These are phyloP conservation scores for Stephania yunnanensis DNA, from an alignment of 164 flowering plant species.

Conservation along the genomic window DNA sequence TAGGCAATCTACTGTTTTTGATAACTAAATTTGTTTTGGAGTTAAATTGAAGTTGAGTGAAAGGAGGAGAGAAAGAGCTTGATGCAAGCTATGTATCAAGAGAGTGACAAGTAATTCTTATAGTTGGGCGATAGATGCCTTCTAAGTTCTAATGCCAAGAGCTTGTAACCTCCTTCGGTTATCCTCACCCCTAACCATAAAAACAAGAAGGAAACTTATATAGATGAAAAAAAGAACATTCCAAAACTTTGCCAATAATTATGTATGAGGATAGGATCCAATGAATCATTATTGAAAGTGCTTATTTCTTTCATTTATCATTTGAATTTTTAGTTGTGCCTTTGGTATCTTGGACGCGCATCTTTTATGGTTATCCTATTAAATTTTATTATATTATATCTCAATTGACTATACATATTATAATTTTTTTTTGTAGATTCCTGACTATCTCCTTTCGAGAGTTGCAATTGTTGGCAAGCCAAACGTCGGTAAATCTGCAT, in stretches of 20 bases:
- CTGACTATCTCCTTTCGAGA: slow-evolving; percentile 82
- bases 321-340: neutral
- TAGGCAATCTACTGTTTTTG: no score
- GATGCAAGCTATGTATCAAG: neutral
- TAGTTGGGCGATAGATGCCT: neutral
- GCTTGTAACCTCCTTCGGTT: neutral
- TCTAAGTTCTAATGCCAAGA: neutral
- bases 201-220: neutral
- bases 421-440: slow-evolving; percentile 49
- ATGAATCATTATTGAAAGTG: neutral
- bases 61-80: no score
- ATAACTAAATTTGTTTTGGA: neutral
- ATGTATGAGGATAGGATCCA: neutral
- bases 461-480: slow-evolving; percentile 97
- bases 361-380: neutral
- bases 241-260: neutral
- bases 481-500: slow-evolving; percentile 98
- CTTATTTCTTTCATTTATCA: neutral
- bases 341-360: neutral
- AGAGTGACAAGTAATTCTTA: neutral
- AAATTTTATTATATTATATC: neutral
- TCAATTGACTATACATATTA: neutral
- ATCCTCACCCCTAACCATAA: neutral
- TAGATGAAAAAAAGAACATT: neutral
- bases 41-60: no score